These are phyloP conservation scores for Pseudogymnoascus sp. DNA, from an alignment of 2,329 filamentous ascomycete genomes.

Conservation along the genomic window DNA sequence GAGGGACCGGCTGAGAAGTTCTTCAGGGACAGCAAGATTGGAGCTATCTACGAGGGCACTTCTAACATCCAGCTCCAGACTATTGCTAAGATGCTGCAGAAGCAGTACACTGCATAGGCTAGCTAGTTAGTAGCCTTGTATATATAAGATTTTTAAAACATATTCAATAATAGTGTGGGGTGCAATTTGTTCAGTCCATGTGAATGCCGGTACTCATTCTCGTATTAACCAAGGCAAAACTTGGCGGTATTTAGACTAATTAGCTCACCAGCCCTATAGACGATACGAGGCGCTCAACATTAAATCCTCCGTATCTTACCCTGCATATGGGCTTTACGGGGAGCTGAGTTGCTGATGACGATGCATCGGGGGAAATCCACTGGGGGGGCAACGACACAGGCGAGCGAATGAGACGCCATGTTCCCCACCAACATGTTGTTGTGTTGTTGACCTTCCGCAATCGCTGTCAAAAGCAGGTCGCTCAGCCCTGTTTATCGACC, in stretches of 20 bases:
- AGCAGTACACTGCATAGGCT: conserved; percentile 53
- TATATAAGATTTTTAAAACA: conserved; percentile 1
- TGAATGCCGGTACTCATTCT: neutral
- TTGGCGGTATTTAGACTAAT: neutral
- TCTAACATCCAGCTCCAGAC: conserved; percentile 69
- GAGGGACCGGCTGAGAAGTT: conserved; percentile 97
- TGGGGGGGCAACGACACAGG: neutral
- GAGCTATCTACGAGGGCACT: conserved; percentile 92
- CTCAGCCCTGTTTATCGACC: neutral
- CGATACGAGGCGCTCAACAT: neutral
- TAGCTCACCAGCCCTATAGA: neutral
- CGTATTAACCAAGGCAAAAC: neutral
- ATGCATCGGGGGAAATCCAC: conserved; percentile 1
- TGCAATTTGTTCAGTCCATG: neutral
- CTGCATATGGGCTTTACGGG: neutral
- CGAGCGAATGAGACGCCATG: conserved; percentile 3
- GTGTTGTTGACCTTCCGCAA: conserved; percentile 8
- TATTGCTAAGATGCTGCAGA: conserved; percentile 64
- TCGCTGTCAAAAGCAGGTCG: neutral
- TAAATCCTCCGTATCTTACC: conserved; percentile 2
- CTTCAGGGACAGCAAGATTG: conserved; percentile 97
- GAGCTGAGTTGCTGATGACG: neutral
- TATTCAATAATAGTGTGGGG: neutral
- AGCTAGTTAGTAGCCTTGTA: neutral
- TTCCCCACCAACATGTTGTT: conserved; percentile 7